Evolutionary conservation across 1,139 yeast species (phyloP).

Genomic region (Magnusiomyces suaveolens): DNA sequence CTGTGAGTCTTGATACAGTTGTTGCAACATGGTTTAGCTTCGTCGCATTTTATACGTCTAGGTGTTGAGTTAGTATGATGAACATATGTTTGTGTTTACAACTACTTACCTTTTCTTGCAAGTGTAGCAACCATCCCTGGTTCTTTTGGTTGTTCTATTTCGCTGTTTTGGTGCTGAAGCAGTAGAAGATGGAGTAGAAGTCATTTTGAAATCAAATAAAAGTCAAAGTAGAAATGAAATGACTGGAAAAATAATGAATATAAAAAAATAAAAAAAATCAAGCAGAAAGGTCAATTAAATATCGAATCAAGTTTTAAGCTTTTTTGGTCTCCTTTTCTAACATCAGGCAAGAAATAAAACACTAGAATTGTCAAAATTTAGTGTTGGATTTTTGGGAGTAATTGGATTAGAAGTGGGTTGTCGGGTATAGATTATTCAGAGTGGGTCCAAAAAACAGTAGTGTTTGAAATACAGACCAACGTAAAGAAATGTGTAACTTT

Average conservation of each 20-base stretch:
- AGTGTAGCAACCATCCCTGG: constrained; percentile 26
- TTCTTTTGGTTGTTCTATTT: constrained; percentile 15
- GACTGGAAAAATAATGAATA: neutral
- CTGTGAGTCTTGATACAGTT: constrained; percentile 24
- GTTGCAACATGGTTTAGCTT: constrained; percentile 22
- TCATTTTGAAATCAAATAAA: neutral
- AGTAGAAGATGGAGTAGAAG: neutral
- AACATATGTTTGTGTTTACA: too few species aligned
- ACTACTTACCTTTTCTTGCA: constrained; percentile 21
- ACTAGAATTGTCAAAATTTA: neutral
- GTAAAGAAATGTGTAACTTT: neutral
- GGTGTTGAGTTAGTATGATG: neutral
- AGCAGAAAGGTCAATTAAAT: too few species aligned
- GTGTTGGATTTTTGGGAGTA: neutral
- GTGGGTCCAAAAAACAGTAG: neutral
- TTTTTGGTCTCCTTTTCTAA: neutral
- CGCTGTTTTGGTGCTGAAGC: neutral
- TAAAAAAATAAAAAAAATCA: too few species aligned
- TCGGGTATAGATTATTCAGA: neutral
- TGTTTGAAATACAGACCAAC: neutral
- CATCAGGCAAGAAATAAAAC: neutral
- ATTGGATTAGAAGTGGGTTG: neutral
- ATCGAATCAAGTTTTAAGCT: too few species aligned
- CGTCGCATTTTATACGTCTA: constrained; percentile 25
- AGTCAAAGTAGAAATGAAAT: neutral